Evolutionary conservation across 2,329 filamentous ascomycete species (phyloP).

Genomic region (Talaromyces verruculosus): DNA sequence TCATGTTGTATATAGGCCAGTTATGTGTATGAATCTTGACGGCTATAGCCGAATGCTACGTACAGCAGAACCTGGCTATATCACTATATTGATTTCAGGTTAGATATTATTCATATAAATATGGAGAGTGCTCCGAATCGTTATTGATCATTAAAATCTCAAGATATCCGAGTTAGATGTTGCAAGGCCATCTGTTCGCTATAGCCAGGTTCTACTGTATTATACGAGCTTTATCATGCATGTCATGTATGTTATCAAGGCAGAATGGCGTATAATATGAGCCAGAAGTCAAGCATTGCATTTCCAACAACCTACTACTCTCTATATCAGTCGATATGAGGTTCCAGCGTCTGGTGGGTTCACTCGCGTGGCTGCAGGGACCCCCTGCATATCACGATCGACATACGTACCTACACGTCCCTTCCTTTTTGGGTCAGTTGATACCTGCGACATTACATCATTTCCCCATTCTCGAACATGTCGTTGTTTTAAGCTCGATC

Average conservation of each 20-base stretch:
- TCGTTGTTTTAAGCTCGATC: not conserved
- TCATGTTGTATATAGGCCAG: constrained; percentile 5
- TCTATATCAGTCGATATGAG: not conserved
- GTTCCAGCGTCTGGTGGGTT: not conserved
- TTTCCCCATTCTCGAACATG: not conserved
- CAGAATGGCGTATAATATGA: not conserved
- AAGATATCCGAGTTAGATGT: too few relatives aligned
- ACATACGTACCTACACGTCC: not conserved
- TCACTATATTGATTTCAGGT: too few relatives aligned
- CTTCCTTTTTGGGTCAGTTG: not conserved
- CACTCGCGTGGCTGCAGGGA: not conserved
- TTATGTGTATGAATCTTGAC: not conserved
- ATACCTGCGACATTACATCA: not conserved
- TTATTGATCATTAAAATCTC: too few relatives aligned
- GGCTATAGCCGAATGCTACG: not conserved
- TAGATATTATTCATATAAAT: too few relatives aligned
- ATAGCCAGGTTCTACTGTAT: too few relatives aligned
- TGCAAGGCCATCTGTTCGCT: too few relatives aligned
- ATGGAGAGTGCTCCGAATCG: too few relatives aligned
- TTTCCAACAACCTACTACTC: not conserved
- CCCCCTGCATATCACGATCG: not conserved
- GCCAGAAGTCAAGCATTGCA: not conserved
- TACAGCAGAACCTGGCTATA: too few relatives aligned
- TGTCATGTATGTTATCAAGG: not conserved
- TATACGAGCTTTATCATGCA: not conserved